These are phyloP conservation scores for Pseudocercospora vitis DNA, from an alignment of 2,329 filamentous ascomycete species.

Conservation along the genomic window DNA sequence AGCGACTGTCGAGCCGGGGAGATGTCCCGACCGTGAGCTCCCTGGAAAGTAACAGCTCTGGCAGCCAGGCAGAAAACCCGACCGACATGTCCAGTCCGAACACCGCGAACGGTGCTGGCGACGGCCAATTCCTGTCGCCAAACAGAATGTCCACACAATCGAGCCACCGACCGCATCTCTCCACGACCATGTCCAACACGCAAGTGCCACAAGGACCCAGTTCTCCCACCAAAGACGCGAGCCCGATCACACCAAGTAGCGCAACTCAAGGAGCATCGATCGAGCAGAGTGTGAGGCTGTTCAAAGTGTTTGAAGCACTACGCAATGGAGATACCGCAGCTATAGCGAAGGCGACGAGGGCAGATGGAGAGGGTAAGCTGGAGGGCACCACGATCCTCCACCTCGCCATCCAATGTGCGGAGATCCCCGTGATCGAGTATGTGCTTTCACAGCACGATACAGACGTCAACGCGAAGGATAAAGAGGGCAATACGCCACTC, in stretches of 20 bases:
- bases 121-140: constrained; percentile 25
- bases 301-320: constrained; percentile 89
- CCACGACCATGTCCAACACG: constrained; percentile 39
- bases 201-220: constrained; percentile 21
- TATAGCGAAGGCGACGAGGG: constrained; percentile 79
- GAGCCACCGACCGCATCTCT: constrained; percentile 36
- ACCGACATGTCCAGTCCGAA: constrained; percentile 18
- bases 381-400: constrained; percentile 90
- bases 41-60: constrained; percentile 9
- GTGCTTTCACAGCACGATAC: constrained; percentile 66
- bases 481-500: constrained; percentile 90
- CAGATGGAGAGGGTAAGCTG: constrained; percentile 47
- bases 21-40: constrained; percentile 40
- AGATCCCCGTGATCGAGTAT: constrained; percentile 88
- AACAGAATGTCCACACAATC: constrained; percentile 29
- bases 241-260: constrained; percentile 24
- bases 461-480: constrained; percentile 84
- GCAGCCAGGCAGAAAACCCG: constrained; percentile 7
- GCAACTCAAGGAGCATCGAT: constrained; percentile 54
- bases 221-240: constrained; percentile 22
- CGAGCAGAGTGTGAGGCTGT: constrained; percentile 91
- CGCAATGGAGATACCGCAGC: constrained; percentile 86
- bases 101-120: constrained; percentile 19
- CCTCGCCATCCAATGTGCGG: constrained; percentile 91
- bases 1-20: constrained; percentile 52